Base-by-base conservation (phyloP, 306 rosid genomes). In the Lupinus albus region DNA sequence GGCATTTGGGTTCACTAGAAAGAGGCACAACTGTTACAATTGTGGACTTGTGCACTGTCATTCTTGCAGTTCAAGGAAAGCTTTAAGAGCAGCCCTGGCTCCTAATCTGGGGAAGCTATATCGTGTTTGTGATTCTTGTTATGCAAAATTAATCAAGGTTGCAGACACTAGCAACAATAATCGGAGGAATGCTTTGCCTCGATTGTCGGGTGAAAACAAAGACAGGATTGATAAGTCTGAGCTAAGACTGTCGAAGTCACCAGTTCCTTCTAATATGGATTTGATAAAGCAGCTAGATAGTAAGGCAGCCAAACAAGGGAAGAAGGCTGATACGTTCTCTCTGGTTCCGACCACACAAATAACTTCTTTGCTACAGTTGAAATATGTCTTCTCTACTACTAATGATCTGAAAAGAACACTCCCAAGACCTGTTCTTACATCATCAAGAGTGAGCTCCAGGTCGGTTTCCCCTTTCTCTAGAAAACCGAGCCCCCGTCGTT, bases 1-100 rank as follows among this genome's bases (percentile, higher is more conserved):
- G 85, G 97, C 97, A 47, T 93, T 93, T 83, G 97, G 97, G 44
- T 93, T 93, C 81, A 89, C 97, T 52, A 83, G 94, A 63, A 93
- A 93, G 87, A 85, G 98, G 78, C 98, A 93, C 70, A 93, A 93
- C 81, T 93, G 98, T 77, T 93, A 93, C 82, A 93, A 93, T 72
- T 93, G 98, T 83, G 98, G 98, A 73, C 97, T 93, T 47, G 98
- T 93, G 68, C 98, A 93, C 74, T 93, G 98, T 82, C 98, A 93
- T 80, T 83, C 98, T 17, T 93, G 98, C 72, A 93, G 96, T 82
- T 93, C 98, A 45, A 86, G 87, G 77, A 93, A 93, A 80, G 97
- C 96, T 28, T 79, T 81, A 69, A 85, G 97, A 76, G 98, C 98
- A 47, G 90, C 98, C 18, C 85, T 88, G 76, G 89, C 98, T 73